A percentile compares a stretch with the other conserved stretches of the same genome.
These are phyloP conservation scores for Zychaea mexicana DNA, from an alignment of 371 early-diverging fungal species.

Conservation along the genomic window DNA sequence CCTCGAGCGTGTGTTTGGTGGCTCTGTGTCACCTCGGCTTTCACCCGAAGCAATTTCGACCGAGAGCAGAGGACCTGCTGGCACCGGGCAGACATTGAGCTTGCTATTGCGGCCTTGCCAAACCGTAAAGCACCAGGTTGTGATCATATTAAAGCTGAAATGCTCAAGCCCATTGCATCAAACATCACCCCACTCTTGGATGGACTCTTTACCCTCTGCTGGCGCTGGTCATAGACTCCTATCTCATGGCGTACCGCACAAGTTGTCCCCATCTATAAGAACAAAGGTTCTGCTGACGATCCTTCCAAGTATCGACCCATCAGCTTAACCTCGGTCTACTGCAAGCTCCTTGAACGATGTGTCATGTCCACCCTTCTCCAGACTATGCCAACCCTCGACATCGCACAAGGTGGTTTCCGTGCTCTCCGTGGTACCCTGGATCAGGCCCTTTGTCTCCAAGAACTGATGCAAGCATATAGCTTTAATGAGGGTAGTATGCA, in stretches of 20 bases:
- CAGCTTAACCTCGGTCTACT: constrained; percentile 15
- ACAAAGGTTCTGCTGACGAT: constrained; percentile 8
- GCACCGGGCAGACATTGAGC: background rate
- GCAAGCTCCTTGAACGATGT: constrained; percentile 16
- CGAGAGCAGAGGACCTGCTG: background rate
- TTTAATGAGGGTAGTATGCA: background rate
- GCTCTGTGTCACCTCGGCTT: no score
- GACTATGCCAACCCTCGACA: constrained; percentile 11
- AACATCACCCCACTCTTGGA: constrained; percentile 9
- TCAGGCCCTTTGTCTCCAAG: constrained; percentile 22
- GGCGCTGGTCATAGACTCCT: constrained; percentile 22
- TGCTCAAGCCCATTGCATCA: constrained; percentile 17
- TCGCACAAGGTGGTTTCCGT: constrained; percentile 28
- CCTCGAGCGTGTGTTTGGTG: background rate
- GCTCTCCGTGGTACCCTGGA: constrained; percentile 17
- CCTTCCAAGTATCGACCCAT: constrained; percentile 23
- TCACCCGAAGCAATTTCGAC: no score
- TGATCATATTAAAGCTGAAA: constrained; percentile 29
- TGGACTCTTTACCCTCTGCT: constrained; percentile 20
- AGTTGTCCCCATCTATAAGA: constrained; percentile 27
- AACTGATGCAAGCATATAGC: constrained; percentile 10
- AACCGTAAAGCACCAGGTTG: constrained; percentile 19
- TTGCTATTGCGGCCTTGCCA: constrained; percentile 4
- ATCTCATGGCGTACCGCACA: constrained; percentile 21
- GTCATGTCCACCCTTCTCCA: background rate